Base-by-base conservation (phyloP, 2,329 filamentous ascomycete genomes). In the Trichoderma sp. region DNA sequence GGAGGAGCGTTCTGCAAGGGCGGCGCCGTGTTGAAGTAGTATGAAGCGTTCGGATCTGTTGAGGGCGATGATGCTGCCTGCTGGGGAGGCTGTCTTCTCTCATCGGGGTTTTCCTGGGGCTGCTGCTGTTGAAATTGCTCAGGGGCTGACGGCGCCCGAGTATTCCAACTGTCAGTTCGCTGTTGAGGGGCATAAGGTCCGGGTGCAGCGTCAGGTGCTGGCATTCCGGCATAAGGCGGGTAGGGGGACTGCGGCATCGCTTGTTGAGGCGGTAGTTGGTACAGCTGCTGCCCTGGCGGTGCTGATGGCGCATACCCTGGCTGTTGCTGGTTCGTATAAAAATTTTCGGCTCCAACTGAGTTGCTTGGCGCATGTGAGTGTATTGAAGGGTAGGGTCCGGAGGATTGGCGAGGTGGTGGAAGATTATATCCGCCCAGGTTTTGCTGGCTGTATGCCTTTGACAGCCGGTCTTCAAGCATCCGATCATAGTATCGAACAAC, bases 401-500 rank as follows among this genome's bases (percentile, higher is more conserved):
- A 79, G 11, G 87, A 80, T 74, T 82, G 88, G 40, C 83, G 83
- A 59, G 78, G 79, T 43, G 83, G 81, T 21, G 87, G 85, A 13
- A 88, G 79, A 70, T 82, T 86, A 73, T 93, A 93, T 2, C 87
- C 86, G 13, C 89, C 87, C 24, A 93, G 82, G 55, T 81, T 89
- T 75, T 95, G 92, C 75, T 97, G 93, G 72, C 89, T 92, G 78
- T 98, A 98, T 1, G 96, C 95, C 78, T 92, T 96, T 10, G 94
- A 97, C 31, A 99, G 85, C 49, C 96, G 89, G 72, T 99, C 96
- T 80, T 99, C 96, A 19, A 99, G 86, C 96, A 99, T 98, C 52
- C 94, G 90, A 79, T 99, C 96, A 77, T 99, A 99, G 78, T 98
- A 98, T 40, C 96, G 89, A 5, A 99, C 96, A 31, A 98, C 96